A percentile compares a stretch with the other conserved stretches of the same genome.
phyloP scores from a whole-genome alignment of 495 filamentous ascomycete species.

The Lasiosphaeria ovina region DNA sequence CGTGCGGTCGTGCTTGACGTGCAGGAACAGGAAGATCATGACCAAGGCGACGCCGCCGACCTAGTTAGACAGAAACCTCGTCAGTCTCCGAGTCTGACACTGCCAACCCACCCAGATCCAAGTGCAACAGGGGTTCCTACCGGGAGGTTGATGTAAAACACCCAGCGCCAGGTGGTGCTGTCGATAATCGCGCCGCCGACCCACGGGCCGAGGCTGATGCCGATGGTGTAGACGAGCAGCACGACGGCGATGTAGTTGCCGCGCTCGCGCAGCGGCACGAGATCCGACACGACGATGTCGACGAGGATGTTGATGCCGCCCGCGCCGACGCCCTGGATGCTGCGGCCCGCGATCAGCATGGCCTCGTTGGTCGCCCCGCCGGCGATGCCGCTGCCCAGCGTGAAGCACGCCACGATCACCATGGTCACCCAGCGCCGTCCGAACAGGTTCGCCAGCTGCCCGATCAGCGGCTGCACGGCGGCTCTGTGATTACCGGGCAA shows the following conservation, averaged over 20 bases:
- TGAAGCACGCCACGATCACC: slow-evolving; percentile 32
- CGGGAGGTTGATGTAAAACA: slow-evolving; percentile 37
- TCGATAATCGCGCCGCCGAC: slow-evolving; percentile 66
- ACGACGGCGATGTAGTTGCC: slow-evolving; percentile 45
- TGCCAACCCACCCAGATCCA: slow-evolving; percentile 18
- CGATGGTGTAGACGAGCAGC: slow-evolving; percentile 59
- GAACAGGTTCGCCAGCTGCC: slow-evolving; percentile 20
- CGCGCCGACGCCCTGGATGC: slow-evolving; percentile 74
- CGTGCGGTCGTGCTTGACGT: background rate
- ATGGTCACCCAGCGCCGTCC: slow-evolving; percentile 20
- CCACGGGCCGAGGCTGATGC: slow-evolving; percentile 63
- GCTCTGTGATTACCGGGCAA: background rate
- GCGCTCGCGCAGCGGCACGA: slow-evolving; percentile 65
- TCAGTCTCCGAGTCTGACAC: too few relatives aligned
- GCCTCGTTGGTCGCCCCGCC: slow-evolving; percentile 31
- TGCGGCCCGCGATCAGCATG: slow-evolving; percentile 74
- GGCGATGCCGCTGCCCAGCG: slow-evolving; percentile 42
- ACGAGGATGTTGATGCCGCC: slow-evolving; percentile 73
- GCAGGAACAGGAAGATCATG: background rate
- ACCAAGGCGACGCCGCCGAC: slow-evolving; percentile 14
- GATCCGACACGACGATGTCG: slow-evolving; percentile 69
- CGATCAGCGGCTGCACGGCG: slow-evolving; percentile 19
- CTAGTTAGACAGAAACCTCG: slow-evolving; percentile 1
- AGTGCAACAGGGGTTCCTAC: slow-evolving; percentile 33
- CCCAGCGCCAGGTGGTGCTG: slow-evolving; percentile 34